Evolutionary conservation across 2,329 filamentous ascomycete species (phyloP).

Genomic region (Coleophoma eucalyptorum): DNA sequence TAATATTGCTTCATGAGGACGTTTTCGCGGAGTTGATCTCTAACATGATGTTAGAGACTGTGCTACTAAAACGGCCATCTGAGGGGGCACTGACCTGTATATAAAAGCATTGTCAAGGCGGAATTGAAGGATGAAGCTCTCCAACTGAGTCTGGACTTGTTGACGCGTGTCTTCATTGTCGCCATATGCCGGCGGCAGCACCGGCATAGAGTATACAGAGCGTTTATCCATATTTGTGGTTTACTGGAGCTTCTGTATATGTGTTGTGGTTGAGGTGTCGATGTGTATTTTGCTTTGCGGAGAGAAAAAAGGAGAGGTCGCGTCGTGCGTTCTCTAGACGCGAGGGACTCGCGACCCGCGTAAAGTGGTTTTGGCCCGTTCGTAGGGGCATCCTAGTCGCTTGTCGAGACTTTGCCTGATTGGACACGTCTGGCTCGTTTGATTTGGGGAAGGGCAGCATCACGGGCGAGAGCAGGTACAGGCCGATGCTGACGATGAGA

Average conservation of each 20-base stretch:
- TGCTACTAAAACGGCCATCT: background rate
- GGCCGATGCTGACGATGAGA: no score
- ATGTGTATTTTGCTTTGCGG: background rate
- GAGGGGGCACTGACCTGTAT: slow-evolving; percentile 65
- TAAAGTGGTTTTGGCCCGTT: slow-evolving; percentile 6
- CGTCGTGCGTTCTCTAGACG: background rate
- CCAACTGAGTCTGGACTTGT: slow-evolving; percentile 73
- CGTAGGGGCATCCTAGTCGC: no score
- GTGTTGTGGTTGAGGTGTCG: background rate
- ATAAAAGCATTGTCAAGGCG: slow-evolving; percentile 91
- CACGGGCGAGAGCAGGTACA: no score
- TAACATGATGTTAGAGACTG: slow-evolving; percentile 35
- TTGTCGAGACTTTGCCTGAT: no score
- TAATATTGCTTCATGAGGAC: slow-evolving; percentile 91
- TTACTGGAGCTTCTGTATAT: background rate
- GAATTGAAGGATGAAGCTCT: slow-evolving; percentile 91
- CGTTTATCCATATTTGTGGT: slow-evolving; percentile 70
- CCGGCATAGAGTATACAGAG: slow-evolving; percentile 80
- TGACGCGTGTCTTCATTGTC: slow-evolving; percentile 61
- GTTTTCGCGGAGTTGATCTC: slow-evolving; percentile 94
- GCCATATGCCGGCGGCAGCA: slow-evolving; percentile 67
- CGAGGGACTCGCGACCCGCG: background rate
- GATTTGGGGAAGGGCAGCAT: no score
- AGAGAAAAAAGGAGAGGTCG: background rate
- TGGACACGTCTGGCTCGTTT: no score